Evolutionary conservation across 805 yeast species (phyloP).

Genomic region (Cyberlindnera euphorbiae): DNA sequence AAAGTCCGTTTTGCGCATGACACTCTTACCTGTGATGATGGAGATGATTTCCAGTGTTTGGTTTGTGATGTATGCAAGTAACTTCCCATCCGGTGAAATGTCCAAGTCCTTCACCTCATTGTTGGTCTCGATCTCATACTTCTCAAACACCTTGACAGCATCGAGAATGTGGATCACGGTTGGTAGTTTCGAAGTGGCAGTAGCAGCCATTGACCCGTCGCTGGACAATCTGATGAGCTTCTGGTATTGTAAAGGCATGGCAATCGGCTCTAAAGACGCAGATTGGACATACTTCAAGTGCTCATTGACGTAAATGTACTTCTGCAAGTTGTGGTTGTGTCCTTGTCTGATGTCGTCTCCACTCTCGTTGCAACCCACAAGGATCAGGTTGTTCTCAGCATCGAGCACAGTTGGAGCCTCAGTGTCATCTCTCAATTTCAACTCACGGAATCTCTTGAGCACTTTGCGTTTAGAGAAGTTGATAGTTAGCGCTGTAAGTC

Average conservation of each 20-base stretch:
- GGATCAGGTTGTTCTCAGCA: slow-evolving; percentile 44
- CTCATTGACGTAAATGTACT: slow-evolving; percentile 59
- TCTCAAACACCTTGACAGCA: slow-evolving; percentile 50
- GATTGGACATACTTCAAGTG: slow-evolving; percentile 66
- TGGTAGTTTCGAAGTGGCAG: slow-evolving; percentile 67
- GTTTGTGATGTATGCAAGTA: slow-evolving; percentile 60
- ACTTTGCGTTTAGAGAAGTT: slow-evolving; percentile 47
- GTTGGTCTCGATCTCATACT: slow-evolving; percentile 52
- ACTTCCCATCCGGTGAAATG: slow-evolving; percentile 67
- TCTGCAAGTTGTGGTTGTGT: slow-evolving; percentile 63
- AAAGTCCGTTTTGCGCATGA: slow-evolving; percentile 31
- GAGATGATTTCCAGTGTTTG: slow-evolving; percentile 43
- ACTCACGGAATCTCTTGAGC: slow-evolving; percentile 66
- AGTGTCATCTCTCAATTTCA: slow-evolving; percentile 57
- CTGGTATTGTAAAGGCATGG: slow-evolving; percentile 38
- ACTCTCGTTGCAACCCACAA: slow-evolving; percentile 78
- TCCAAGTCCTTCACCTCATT: slow-evolving; percentile 60
- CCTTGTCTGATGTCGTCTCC: slow-evolving; percentile 52
- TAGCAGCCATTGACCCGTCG: slow-evolving; percentile 60
- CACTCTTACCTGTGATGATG: slow-evolving; percentile 36
- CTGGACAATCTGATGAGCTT: slow-evolving; percentile 56
- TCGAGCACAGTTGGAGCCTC: slow-evolving; percentile 85
- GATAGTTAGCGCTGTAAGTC: slow-evolving; percentile 65
- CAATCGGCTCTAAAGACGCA: slow-evolving; percentile 47
- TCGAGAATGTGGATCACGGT: slow-evolving; percentile 63